Evolutionary conservation across 768 basidiomycete species (phyloP), one percentile per base, ranked within the genome.

Genomic region (Russula vinacea): DNA sequence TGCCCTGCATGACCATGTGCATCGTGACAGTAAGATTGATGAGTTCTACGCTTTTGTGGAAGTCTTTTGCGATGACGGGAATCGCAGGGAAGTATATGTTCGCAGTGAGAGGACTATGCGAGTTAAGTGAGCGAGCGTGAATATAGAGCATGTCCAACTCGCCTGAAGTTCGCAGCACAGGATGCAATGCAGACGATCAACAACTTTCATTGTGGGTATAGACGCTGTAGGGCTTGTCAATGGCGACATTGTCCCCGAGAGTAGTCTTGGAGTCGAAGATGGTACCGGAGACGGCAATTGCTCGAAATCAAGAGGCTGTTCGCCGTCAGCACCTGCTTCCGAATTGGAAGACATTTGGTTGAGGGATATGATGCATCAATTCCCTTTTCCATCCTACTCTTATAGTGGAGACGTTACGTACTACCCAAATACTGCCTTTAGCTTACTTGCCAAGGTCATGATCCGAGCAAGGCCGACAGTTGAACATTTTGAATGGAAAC

Each of bases 61-160:
- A 90, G 4, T 76, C 86, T 22, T 65, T 65, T 0, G 86, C 79
- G 26, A 94, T 75, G 0, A 81, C 78, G 1, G 91, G 92, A 45
- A 94, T 87, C 14, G 86, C 89, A 7, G 90, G 90, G 53, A 90
- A 83, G 71, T 91, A 92, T 62, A 92, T 87, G 62, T 85, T 90
- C 3, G 88, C 80, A 1, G 89, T 88, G 13, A 91, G 75, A 0
- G 88, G 88, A 69, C 86, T 88, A 13, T 40, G 33, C 8, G 32
- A n/a, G n/a, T 26, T 5, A 13, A 0, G 35, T 50, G 19, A 47
- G 53, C 19, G 19, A 37, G 33, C 24, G 4, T 29, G 14, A 22
- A 22, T n/a, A 16, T 33, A 58, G 32, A 32, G 6, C 14, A 29
- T 9, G 17, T 51, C 17, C 17, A 37, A 66, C 66, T 55, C 50